Evolutionary conservation across 2,329 filamentous ascomycete genomes (phyloP).

Genomic region (Myriosclerotinia scirpicola): DNA sequence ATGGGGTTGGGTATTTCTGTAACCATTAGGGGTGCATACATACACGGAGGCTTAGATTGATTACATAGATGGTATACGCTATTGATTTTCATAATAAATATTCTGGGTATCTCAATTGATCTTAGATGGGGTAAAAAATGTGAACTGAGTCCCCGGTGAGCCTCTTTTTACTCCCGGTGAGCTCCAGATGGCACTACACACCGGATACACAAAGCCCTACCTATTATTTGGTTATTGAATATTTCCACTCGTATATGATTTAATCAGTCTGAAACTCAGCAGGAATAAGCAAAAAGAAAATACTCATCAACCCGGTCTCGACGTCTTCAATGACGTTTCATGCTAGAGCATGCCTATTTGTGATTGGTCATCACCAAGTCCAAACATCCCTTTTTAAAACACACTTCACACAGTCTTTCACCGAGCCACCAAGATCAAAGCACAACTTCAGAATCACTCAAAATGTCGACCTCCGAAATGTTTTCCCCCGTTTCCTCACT

Average conservation of each 20-base stretch:
- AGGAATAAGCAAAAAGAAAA: neutral
- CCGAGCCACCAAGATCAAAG: constrained; percentile 21
- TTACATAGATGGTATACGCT: neutral
- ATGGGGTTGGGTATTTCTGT: neutral
- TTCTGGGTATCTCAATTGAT: no score
- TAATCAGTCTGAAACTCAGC: neutral
- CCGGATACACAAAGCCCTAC: neutral
- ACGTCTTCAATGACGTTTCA: constrained; percentile 16
- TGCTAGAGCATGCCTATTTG: neutral
- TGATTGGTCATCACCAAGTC: constrained; percentile 16
- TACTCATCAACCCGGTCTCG: neutral
- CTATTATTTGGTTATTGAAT: neutral
- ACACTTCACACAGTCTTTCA: constrained; percentile 21
- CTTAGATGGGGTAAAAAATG: neutral
- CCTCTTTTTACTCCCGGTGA: neutral
- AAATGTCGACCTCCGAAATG: constrained; percentile 14
- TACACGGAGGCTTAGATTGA: neutral
- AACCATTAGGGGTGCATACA: no score
- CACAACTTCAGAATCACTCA: constrained; percentile 17
- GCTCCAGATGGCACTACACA: neutral
- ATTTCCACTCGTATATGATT: neutral
- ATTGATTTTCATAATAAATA: no score
- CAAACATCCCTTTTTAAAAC: constrained; percentile 21
- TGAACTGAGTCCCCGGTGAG: neutral
- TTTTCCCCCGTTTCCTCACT: neutral